Conservation (phyloP, 306 rosid genomes). For the Pyrus communis region DNA sequence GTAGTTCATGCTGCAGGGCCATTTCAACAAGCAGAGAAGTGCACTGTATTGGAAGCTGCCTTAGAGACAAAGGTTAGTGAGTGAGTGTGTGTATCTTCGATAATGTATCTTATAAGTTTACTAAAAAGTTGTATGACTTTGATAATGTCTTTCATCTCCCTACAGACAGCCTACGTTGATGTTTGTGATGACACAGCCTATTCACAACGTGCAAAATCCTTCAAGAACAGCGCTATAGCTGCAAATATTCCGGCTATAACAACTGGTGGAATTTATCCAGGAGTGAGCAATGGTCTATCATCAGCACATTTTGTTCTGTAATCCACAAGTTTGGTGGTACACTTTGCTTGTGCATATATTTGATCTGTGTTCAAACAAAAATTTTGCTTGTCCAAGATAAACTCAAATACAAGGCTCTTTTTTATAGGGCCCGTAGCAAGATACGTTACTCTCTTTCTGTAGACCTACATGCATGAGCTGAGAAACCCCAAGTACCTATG, state of each 20-base stretch:
- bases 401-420: background rate
- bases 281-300: constrained; percentile 87
- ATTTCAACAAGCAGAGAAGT: constrained; percentile 68
- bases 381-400: background rate
- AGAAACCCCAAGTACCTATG: background rate
- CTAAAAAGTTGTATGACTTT: background rate
- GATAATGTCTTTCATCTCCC: constrained; percentile 8
- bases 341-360: background rate
- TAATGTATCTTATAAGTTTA: background rate
- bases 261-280: constrained; percentile 88
- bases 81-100: background rate
- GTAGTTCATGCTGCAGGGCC: constrained; percentile 97
- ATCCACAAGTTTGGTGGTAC: background rate
- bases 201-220: constrained; percentile 63
- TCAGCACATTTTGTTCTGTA: constrained; percentile 30
- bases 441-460: background rate
- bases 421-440: background rate
- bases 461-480: background rate
- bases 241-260: constrained; percentile 85
- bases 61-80: constrained; percentile 63
- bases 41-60: constrained; percentile 88
- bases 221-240: constrained; percentile 45
- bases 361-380: background rate
- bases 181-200: constrained; percentile 79
- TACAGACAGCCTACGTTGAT: constrained; percentile 82